Evolutionary conservation across 148 eudicot species (phyloP).

Genomic region (Polygonum maritimum): DNA sequence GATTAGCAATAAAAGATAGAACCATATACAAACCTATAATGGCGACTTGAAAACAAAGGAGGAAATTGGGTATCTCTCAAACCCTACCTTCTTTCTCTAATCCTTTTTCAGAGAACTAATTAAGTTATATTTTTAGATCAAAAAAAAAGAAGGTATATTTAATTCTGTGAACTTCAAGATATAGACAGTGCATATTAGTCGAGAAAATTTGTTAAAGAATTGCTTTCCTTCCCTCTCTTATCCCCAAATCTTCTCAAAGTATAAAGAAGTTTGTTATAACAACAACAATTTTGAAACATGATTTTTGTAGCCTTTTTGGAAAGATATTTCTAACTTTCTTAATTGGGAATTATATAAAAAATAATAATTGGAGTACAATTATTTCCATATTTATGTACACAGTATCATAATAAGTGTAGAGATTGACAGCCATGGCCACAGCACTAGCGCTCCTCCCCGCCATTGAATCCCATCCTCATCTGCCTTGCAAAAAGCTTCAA

Average conservation of each 20-base stretch:
- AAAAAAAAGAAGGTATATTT: not conserved
- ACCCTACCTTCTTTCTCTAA: not conserved
- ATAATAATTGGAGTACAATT: no score
- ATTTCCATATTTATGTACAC: no score
- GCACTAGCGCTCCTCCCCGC: constrained; percentile 19
- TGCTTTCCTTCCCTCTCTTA: not conserved
- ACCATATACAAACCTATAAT: not conserved
- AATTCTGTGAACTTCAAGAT: not conserved
- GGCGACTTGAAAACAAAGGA: not conserved
- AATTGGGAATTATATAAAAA: no score
- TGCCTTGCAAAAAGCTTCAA: constrained; percentile 8
- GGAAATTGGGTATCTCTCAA: not conserved
- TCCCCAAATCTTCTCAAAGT: not conserved
- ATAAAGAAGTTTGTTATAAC: no score
- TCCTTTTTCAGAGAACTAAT: not conserved
- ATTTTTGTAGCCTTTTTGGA: no score
- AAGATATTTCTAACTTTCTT: no score
- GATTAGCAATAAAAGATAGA: no score
- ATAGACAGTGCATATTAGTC: not conserved
- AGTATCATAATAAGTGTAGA: no score
- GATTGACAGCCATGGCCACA: constrained; percentile 20
- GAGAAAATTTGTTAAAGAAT: not conserved
- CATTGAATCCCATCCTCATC: constrained; percentile 12
- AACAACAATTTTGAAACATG: no score
- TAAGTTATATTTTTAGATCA: no score